Conservation (phyloP, 1,284 basidiomycete genomes). For the Cryptococcus sp. region DNA sequence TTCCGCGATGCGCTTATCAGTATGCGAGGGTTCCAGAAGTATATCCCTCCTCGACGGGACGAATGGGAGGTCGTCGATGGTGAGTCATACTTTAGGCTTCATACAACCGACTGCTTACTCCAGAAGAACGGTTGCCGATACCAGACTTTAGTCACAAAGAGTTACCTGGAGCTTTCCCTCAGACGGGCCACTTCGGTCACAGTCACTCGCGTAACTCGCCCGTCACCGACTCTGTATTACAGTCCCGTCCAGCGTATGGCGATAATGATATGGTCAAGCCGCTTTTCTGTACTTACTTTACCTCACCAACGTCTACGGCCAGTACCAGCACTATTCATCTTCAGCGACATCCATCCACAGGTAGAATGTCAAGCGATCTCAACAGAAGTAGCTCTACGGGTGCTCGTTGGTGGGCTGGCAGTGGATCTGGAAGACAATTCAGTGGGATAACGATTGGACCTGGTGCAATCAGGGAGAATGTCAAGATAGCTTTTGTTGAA, state of each 20-base stretch:
- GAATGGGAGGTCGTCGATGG: constrained; percentile 33
- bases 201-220: not conserved
- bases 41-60: constrained; percentile 8
- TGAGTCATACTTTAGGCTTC: constrained; percentile 9
- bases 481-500: constrained; percentile 1
- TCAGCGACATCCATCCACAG: constrained; percentile 13
- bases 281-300: constrained; percentile 25
- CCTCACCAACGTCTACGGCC: not conserved
- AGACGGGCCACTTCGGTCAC: constrained; percentile 11
- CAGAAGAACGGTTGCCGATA: constrained; percentile 3
- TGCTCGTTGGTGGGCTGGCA: constrained; percentile 19
- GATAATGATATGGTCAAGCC: constrained; percentile 18
- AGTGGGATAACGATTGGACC: not conserved
- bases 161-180: constrained; percentile 34
- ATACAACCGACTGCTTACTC: not conserved
- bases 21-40: not conserved
- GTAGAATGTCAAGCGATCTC: constrained; percentile 1
- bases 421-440: not conserved
- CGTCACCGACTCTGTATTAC: not conserved
- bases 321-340: constrained; percentile 23
- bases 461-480: not conserved
- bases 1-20: not conserved
- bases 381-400: constrained; percentile 9
- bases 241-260: not conserved
- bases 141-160: constrained; percentile 8